phyloP scores from a whole-genome alignment of 441 rosid species.

The Theobroma grandiflorum region DNA sequence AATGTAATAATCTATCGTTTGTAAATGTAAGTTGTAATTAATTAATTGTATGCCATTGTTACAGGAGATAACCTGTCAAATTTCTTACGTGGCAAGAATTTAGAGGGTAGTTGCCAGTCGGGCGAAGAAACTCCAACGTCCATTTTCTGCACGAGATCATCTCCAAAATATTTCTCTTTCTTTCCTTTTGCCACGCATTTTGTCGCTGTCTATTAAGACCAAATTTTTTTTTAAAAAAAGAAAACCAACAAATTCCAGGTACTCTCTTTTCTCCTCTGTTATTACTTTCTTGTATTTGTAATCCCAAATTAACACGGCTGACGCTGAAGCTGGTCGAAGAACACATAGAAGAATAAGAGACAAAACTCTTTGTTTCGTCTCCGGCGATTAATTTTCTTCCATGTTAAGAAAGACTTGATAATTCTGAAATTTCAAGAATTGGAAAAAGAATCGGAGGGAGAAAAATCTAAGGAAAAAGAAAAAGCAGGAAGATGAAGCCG shows the following conservation, averaged over 20 bases:
- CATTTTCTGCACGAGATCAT: background rate
- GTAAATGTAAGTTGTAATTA: too few relatives aligned
- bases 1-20: too few relatives aligned
- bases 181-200: background rate
- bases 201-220: background rate
- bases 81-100: background rate
- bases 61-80: background rate
- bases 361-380: background rate
- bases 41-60: too few relatives aligned
- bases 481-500: conserved; percentile 59
- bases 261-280: background rate
- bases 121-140: background rate
- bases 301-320: conserved; percentile 15
- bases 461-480: background rate
- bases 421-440: conserved; percentile 6
- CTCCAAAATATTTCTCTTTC: background rate
- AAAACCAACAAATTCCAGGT: conserved; percentile 9
- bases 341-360: too few relatives aligned
- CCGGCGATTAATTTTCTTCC: background rate
- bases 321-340: conserved; percentile 8
- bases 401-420: conserved; percentile 5
- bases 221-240: background rate
- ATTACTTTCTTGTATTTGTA: background rate
- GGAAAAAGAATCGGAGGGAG: background rate
- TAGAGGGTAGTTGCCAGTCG: background rate